Conservation (phyloP, 1,284 basidiomycete species). For the Cryptococcus hybrid region DNA sequence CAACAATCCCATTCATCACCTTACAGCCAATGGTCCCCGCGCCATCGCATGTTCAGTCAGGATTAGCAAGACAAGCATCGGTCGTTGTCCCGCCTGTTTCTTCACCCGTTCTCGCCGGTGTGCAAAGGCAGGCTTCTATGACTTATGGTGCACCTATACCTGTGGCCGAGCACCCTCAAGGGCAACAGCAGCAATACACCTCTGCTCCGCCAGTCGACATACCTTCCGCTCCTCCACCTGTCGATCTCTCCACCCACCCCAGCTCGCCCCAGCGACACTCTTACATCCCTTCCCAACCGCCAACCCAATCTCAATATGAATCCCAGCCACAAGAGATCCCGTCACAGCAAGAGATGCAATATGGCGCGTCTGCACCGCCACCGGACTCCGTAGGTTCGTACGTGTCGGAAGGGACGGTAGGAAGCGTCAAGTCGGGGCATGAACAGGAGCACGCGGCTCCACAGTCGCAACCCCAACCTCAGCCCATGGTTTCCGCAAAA, state of each 20-base stretch:
- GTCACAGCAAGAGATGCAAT: background rate
- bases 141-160: conserved; percentile 20
- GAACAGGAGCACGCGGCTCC: background rate
- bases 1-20: conserved; percentile 2
- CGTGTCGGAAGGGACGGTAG: background rate
- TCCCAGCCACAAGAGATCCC: conserved; percentile 19
- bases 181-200: conserved; percentile 10
- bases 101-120: conserved; percentile 8
- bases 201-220: conserved; percentile 4
- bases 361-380: background rate
- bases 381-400: background rate
- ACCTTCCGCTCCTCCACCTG: conserved; percentile 18
- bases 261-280: conserved; percentile 13
- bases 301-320: background rate
- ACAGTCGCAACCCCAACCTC: conserved; percentile 20
- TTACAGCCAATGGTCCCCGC: background rate
- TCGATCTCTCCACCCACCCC: conserved; percentile 28
- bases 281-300: conserved; percentile 2
- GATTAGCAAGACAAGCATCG: conserved; percentile 13
- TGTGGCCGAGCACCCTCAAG: background rate
- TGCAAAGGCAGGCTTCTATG: conserved; percentile 17
- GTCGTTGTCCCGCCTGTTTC: conserved; percentile 2
- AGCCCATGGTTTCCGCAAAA: conserved; percentile 6
- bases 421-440: background rate
- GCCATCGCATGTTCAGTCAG: conserved; percentile 8